These are phyloP conservation scores for Camellia oleifera DNA, from an alignment of 179 eudicot species.

Conservation along the genomic window DNA sequence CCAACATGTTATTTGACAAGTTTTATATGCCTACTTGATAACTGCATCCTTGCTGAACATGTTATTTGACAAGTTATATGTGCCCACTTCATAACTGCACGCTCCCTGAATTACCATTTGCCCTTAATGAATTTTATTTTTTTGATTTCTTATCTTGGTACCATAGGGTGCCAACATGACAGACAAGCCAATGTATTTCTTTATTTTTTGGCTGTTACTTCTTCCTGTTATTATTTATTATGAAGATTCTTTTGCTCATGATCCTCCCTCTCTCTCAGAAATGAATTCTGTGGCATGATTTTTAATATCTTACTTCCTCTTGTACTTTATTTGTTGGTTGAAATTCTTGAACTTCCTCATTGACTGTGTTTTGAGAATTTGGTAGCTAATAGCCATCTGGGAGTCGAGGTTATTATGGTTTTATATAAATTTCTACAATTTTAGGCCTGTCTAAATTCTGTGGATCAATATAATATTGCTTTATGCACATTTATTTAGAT, in stretches of 20 bases:
- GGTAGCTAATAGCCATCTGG: not conserved
- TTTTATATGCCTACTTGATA: not conserved
- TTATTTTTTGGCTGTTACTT: not conserved
- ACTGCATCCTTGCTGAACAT: not conserved
- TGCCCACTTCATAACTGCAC: not conserved
- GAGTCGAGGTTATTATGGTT: not conserved
- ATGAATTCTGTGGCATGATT: not conserved
- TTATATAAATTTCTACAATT: not conserved
- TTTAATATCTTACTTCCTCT: not conserved
- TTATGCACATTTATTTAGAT: not conserved
- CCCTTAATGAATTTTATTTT: not conserved
- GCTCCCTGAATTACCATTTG: not conserved
- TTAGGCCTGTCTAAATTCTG: not conserved
- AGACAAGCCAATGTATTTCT: not conserved
- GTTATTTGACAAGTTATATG: slow-evolving; percentile 6
- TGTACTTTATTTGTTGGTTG: not conserved
- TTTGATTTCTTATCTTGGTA: not conserved
- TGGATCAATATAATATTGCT: not conserved
- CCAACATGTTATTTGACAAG: slow-evolving; percentile 4
- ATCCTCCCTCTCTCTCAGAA: not conserved
- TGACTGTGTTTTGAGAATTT: not conserved
- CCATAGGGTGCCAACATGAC: not conserved
- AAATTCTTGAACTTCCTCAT: not conserved
- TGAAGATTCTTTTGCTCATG: not conserved
- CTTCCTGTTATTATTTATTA: not conserved